Base-by-base conservation (phyloP, 106 monocot species). In the Dendrobium officinale region DNA sequence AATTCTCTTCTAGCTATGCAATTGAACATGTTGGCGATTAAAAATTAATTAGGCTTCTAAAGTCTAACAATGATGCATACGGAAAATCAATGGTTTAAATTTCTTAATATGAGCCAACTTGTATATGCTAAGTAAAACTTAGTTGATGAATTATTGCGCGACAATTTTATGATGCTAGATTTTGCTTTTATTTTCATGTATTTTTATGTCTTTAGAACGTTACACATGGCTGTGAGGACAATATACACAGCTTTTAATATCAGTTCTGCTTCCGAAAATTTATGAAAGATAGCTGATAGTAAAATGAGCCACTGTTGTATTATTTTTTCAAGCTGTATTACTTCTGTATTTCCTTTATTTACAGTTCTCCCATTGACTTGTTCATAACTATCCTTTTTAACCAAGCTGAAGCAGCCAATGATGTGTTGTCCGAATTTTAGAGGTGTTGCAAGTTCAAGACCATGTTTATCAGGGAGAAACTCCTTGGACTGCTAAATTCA, bases 1-100 rank as follows among this genome's bases (percentile, higher is more conserved):
- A 11, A 13, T 16, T 51, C 0, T 51, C 15, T 51, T 51, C 51
- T 51, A 13, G 15, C 51, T 51, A 51, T 15, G 51, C 13, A 15
- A 13, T 51, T 51, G 51, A 51, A 51, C 24, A 68, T 72, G 49
- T 75, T 85, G 85, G 87, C 85, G 11, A 83, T 89, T 82, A 82
- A 17, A 83, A 41, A 79, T 51, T 87, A 90, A 70, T 85, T 87
- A 84, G 84, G 87, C 87, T 87, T 90, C 89, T 90, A 87, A 90
- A 77, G 5, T 77, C 10, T 55, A 4, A 41, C 55, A 48, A 47
- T 90, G 85, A 87, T 85, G 87, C 26, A 87, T 20, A 79, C 68
- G 55, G 79, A 49, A 85, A 84, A 75, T 82, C 41, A 80, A 80
- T 83, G 87, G 90, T 90, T 90, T 90, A 87, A 90, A 90, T 90